Percentiles rank a stretch among this genome's conserved stretches.
These are phyloP conservation scores for Boletus vinaceobasis DNA, from an alignment of 768 basidiomycete species.

Conservation along the genomic window DNA sequence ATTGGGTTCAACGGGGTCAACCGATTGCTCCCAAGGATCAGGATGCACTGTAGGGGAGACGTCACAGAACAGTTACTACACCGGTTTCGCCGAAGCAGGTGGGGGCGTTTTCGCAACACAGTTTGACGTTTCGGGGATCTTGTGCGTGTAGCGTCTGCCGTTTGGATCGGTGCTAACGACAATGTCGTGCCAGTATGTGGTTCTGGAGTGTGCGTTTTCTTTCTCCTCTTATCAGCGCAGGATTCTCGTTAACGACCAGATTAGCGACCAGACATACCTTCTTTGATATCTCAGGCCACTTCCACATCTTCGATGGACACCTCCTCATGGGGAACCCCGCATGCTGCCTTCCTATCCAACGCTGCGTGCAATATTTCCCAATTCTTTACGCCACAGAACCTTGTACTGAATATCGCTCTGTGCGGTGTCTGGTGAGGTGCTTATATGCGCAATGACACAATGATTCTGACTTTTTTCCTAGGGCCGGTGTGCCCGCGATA, in stretches of 20 bases:
- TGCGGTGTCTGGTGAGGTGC: slow-evolving; percentile 46
- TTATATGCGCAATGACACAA: neutral
- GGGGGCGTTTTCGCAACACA: slow-evolving; percentile 70
- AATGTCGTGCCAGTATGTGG: slow-evolving; percentile 37
- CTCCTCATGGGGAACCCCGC: slow-evolving; percentile 44
- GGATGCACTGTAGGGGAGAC: slow-evolving; percentile 32
- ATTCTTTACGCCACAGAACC: slow-evolving; percentile 46
- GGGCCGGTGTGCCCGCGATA: slow-evolving; percentile 47
- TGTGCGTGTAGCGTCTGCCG: slow-evolving; percentile 28
- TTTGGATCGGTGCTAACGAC: slow-evolving; percentile 1
- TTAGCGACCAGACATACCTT: slow-evolving; percentile 38
- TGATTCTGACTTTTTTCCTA: slow-evolving; percentile 15
- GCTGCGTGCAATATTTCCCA: slow-evolving; percentile 44
- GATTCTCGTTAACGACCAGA: slow-evolving; percentile 13
- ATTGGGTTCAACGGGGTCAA: slow-evolving; percentile 29
- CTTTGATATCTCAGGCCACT: slow-evolving; percentile 31
- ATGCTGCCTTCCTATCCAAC: slow-evolving; percentile 38
- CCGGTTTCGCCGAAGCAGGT: slow-evolving; percentile 32
- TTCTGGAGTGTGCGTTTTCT: slow-evolving; percentile 42
- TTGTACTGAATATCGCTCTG: slow-evolving; percentile 54
- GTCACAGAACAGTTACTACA: slow-evolving; percentile 27
- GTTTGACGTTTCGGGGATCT: slow-evolving; percentile 56
- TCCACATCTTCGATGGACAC: slow-evolving; percentile 35
- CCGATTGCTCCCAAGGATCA: slow-evolving; percentile 21
- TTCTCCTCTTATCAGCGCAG: neutral